Evolutionary conservation across 1,284 basidiomycete genomes (phyloP), one percentile per base, ranked within the genome.

Genomic region (Leucoagaricus sp.): DNA sequence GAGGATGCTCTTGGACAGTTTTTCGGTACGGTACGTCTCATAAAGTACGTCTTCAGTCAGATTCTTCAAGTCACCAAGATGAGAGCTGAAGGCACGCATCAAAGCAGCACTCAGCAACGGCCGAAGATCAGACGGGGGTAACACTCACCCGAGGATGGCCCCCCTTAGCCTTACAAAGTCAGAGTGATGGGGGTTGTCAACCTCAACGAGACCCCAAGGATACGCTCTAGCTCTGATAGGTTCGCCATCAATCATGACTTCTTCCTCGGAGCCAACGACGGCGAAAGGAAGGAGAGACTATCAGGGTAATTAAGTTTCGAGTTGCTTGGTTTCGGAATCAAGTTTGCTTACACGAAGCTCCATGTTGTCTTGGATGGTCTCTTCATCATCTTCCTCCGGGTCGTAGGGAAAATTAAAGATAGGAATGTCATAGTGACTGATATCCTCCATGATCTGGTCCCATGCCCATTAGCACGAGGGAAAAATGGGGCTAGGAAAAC

Each of bases 361-460:
- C 69, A 87, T 87, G 76, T 98, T 99, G 75, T 98, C 96, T 63
- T 89, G 85, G 64, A 99, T 93, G 4, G 96, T 98, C 59, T 98
- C 96, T 71, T 98, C 94, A 67, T 99, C 97, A 65, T 99, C 93
- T 76, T 98, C 96, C 72, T 98, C 96, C 17, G 93, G 86, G 65
- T 98, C 96, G 70, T 96, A 98, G 0, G 96, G 96, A 85, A 98
- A 98, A 80, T 98, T 98, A 82, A 98, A 99, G 49, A 99, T 89
- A 3, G 96, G 95, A 62, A 99, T 98, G 60, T 89, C 86, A 71
- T 98, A 96, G 80, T 96, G 83, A 69, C 96, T 93, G 64, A 99
- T 98, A 69, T 99, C 96, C 75, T 98, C 96, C 93, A 97, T 97
- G 66, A 98, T 88, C 91, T 94, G 64, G 21, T 19, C 42, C 41